Conservation (phyloP, 139 green algal species). For the Yamagishiella unicocca region DNA sequence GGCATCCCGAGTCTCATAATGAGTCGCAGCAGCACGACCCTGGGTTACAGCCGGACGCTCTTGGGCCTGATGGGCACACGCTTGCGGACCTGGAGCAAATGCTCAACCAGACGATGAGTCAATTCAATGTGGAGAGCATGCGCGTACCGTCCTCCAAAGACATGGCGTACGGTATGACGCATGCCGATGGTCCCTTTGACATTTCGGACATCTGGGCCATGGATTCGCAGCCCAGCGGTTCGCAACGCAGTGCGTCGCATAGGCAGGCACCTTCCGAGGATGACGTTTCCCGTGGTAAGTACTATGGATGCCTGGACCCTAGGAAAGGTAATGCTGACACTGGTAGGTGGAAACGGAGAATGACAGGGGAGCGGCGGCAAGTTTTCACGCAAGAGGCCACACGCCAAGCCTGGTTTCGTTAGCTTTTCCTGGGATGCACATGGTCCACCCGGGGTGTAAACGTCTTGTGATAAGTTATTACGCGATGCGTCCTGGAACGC, state of each 20-base stretch:
- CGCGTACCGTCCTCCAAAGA: constrained; percentile 33
- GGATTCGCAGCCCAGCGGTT: constrained; percentile 31
- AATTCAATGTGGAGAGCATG: neutral
- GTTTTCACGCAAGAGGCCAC: too few species aligned
- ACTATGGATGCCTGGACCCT: too few species aligned
- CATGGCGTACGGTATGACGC: constrained; percentile 15
- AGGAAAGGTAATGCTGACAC: too few species aligned
- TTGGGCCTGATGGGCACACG: neutral
- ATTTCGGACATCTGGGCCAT: constrained; percentile 58
- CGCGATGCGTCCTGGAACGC: too few species aligned
- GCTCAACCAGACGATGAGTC: constrained; percentile 18
- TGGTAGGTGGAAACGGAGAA: too few species aligned
- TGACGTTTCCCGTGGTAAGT: neutral
- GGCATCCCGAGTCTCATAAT: neutral
- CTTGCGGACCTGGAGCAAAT: constrained; percentile 26
- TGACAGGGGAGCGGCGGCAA: too few species aligned
- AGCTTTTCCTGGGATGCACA: too few species aligned
- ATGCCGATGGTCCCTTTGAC: constrained; percentile 53
- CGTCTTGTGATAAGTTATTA: too few species aligned
- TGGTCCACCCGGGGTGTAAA: too few species aligned
- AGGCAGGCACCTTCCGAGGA: neutral
- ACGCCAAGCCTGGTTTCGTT: too few species aligned
- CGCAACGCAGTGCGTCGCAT: constrained; percentile 11
- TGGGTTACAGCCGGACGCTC: neutral
- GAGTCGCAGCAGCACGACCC: neutral